Evolutionary conservation across 1,284 basidiomycete genomes (phyloP), one percentile per base, ranked within the genome.

Genomic region (Sphagnurus paluster): DNA sequence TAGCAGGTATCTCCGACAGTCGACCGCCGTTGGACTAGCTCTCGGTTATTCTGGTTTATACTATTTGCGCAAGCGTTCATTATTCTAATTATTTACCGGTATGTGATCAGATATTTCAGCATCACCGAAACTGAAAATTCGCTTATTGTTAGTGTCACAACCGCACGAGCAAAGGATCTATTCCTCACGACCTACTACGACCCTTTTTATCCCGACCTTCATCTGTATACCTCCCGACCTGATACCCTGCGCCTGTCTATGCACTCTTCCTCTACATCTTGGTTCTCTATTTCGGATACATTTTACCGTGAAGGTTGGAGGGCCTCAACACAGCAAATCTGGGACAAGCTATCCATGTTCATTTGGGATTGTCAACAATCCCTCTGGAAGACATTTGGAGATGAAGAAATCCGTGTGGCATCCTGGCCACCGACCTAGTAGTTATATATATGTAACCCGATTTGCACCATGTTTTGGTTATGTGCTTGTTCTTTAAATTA

Each of bases 191-290:
- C 77, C 49, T 88, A 87, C 56, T 87, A 84, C 58, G 85, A 89
- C 59, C 80, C 86, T 45, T 80, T 85, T 66, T 77, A 84, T 58
- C 79, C 83, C 14, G 80, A 87, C 58, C 71, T 87, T 38, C 75
- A 85, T 61, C 60, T 77, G 43, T 75, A 81, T 64, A 60, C 71
- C 49, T 69, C 67, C 52, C 71, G 69, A 56, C 75, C 74, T 40
- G 69, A 76, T 62, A 66, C 68, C 56, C 54, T 63, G 51, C 62
- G 59, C 49, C 57, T 61, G 49, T 60, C 65, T 53, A 65, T 66
- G 55, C 35, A 45, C 38, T 42, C 55, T 44, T 23, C 48, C 46
- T 43, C 52, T 56, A 21, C 42, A 42, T 50, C 56, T 49, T 57
- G 57, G 56, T 46, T 55, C 34, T 49, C 55, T 26, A 36, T 56